Evolutionary conservation across 306 rosid species (phyloP).

Genomic region (Malus domestica): DNA sequence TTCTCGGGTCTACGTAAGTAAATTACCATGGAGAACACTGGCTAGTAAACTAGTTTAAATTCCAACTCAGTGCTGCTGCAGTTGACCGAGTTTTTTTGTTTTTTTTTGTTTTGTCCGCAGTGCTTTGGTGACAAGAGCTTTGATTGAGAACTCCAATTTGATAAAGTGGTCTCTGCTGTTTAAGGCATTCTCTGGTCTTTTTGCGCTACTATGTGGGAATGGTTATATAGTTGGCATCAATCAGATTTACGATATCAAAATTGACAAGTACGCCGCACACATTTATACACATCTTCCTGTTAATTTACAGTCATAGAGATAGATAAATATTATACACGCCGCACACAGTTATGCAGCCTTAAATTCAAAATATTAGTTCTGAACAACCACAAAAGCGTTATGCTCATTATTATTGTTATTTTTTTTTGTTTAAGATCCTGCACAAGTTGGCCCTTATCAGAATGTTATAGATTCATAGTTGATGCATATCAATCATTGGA

Average conservation of each 20-base stretch:
- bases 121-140: constrained; percentile 83
- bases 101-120: constrained; percentile 39
- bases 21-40: background rate
- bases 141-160: constrained; percentile 80
- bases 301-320: background rate
- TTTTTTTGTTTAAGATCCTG: background rate
- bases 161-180: constrained; percentile 89
- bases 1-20: constrained; percentile 82
- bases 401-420: background rate
- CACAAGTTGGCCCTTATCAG: background rate
- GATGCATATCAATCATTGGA: background rate
- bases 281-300: constrained; percentile 10
- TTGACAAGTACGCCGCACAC: constrained; percentile 73
- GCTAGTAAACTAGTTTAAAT: background rate
- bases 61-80: background rate
- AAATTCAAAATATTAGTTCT: background rate
- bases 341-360: background rate
- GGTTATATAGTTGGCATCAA: constrained; percentile 97
- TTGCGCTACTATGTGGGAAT: constrained; percentile 87
- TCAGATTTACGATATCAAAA: constrained; percentile 88
- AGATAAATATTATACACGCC: constrained; percentile 12
- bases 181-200: constrained; percentile 82
- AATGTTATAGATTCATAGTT: background rate
- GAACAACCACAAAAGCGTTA: background rate
- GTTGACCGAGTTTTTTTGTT: constrained; percentile 14